Conservation (phyloP, 257 asterid genomes). For the Capsicum baccatum region DNA sequence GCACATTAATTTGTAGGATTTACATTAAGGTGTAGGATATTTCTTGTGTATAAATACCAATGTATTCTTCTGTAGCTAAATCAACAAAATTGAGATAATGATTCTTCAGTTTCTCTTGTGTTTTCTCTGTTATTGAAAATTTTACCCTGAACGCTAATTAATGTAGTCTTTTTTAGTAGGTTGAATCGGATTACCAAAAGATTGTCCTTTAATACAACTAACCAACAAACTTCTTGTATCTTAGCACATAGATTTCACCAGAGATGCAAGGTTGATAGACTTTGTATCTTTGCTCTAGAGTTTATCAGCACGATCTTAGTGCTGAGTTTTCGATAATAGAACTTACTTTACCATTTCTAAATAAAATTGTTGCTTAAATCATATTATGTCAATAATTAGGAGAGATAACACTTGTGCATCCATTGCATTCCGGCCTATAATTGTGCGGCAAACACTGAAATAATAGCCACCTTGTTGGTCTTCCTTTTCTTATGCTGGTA, state of each 20-base stretch:
- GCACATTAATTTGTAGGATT: too few species aligned
- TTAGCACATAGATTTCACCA: not conserved
- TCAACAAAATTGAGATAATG: too few species aligned
- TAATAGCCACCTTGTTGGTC: not conserved
- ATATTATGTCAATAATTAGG: not conserved
- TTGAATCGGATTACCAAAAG: not conserved
- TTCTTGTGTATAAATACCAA: too few species aligned
- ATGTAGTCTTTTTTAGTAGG: not conserved
- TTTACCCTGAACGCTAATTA: not conserved
- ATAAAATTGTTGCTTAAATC: not conserved
- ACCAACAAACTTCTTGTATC: not conserved
- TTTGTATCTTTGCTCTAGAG: not conserved
- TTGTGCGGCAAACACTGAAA: not conserved
- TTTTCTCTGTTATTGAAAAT: not conserved
- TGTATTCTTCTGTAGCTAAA: too few species aligned
- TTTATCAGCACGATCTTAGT: not conserved
- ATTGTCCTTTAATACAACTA: not conserved
- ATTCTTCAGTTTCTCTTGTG: too few species aligned
- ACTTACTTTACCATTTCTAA: not conserved
- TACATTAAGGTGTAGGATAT: too few species aligned
- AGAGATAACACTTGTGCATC: not conserved
- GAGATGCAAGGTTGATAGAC: not conserved
- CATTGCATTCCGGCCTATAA: not conserved
- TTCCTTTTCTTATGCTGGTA: not conserved
- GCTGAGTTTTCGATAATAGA: not conserved